phyloP scores from a whole-genome alignment of 2,329 filamentous ascomycete species.

The Xylaria sp. region DNA sequence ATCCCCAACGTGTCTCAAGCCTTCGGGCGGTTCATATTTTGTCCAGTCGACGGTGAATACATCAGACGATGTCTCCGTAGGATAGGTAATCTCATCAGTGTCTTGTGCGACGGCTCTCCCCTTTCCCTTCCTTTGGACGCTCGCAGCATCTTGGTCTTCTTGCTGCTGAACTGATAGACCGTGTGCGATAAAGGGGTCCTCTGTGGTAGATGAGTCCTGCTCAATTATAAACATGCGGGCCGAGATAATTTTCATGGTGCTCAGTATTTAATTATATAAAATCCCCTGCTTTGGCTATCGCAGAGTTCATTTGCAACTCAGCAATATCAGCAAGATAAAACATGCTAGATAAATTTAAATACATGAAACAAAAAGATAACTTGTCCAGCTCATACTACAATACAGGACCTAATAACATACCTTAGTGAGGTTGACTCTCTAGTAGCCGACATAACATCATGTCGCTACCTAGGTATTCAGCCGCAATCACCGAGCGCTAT shows the following conservation, averaged over 20 bases:
- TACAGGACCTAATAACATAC: not conserved
- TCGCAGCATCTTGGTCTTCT: constrained; percentile 21
- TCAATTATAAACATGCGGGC: constrained; percentile 27
- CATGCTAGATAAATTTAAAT: not conserved
- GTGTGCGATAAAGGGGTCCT: constrained; percentile 24
- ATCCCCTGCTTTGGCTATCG: not conserved
- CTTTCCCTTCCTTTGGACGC: constrained; percentile 17
- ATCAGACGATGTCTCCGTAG: constrained; percentile 30
- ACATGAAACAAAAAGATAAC: not conserved
- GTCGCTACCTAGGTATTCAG: constrained; percentile 13
- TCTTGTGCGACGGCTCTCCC: constrained; percentile 35
- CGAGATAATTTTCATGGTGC: not conserved
- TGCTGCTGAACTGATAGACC: constrained; percentile 20
- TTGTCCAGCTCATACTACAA: not conserved
- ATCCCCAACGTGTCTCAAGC: constrained; percentile 54
- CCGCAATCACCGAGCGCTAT: constrained; percentile 33
- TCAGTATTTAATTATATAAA: not conserved
- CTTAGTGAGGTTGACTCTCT: not conserved
- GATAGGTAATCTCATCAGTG: not conserved
- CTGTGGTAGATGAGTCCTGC: constrained; percentile 36
- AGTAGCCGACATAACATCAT: not conserved
- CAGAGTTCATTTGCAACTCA: too few relatives aligned
- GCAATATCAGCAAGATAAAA: not conserved
- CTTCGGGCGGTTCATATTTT: constrained; percentile 59
- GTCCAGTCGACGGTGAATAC: constrained; percentile 57